These are phyloP conservation scores for Lactarius psammicola DNA, from an alignment of 768 basidiomycete genomes.

Conservation along the genomic window DNA sequence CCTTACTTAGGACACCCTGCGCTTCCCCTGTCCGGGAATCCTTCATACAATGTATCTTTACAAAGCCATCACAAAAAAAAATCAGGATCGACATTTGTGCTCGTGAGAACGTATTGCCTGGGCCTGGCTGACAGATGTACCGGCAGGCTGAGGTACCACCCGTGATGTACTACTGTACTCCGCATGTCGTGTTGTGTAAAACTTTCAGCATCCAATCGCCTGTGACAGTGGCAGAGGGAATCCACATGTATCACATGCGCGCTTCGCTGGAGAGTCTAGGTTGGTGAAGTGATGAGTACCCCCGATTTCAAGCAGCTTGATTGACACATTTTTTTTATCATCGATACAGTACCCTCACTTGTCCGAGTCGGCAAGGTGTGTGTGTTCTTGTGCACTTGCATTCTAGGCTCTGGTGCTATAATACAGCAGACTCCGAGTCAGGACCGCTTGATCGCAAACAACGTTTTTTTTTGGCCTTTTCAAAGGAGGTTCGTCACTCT, in stretches of 20 bases:
- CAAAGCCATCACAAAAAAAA: too few relatives aligned
- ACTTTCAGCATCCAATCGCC: neutral
- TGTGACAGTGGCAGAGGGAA: neutral
- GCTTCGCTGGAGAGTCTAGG: conserved; percentile 5
- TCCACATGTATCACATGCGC: neutral
- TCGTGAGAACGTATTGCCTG: too few relatives aligned
- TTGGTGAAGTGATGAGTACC: neutral
- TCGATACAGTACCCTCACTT: neutral
- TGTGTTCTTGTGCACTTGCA: neutral
- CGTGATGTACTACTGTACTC: neutral
- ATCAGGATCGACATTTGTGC: too few relatives aligned
- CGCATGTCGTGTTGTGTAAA: neutral
- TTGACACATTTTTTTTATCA: neutral
- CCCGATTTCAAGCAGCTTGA: neutral
- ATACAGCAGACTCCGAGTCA: too few relatives aligned
- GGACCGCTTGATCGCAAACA: neutral
- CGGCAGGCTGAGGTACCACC: neutral
- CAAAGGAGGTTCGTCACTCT: neutral
- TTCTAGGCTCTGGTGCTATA: neutral
- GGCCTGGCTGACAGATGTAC: too few relatives aligned
- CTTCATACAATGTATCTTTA: too few relatives aligned
- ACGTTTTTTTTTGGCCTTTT: neutral
- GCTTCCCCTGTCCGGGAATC: too few relatives aligned
- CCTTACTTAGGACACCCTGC: too few relatives aligned
- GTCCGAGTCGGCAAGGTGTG: neutral